A percentile compares a stretch with the other conserved stretches of the same genome.
Evolutionary conservation across 2,329 filamentous ascomycete genomes (phyloP).

Genomic region (Aureobasidium leucospermi): DNA sequence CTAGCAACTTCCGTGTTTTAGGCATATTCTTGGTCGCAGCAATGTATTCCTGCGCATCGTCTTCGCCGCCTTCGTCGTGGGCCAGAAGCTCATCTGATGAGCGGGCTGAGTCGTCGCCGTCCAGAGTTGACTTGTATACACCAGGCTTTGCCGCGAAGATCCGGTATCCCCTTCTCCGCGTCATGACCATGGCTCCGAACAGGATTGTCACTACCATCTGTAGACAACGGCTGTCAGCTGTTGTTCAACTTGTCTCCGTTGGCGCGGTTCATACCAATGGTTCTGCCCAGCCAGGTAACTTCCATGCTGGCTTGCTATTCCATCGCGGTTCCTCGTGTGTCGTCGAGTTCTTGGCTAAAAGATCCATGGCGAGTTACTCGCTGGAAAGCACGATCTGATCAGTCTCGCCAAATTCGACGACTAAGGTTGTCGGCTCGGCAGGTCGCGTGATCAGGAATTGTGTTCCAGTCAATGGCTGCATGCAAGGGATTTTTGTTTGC

Average conservation of each 20-base stretch:
- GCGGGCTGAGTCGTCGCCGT: slow-evolving; percentile 26
- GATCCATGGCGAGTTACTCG: background rate
- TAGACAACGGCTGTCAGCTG: background rate
- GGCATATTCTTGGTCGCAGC: slow-evolving; percentile 35
- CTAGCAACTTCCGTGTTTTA: slow-evolving; percentile 46
- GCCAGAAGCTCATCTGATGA: slow-evolving; percentile 35
- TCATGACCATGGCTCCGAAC: slow-evolving; percentile 42
- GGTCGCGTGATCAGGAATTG: background rate
- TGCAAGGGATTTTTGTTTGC: background rate
- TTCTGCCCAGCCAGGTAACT: slow-evolving; percentile 36
- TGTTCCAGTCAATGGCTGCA: background rate
- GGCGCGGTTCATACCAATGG: slow-evolving; percentile 25
- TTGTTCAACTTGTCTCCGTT: background rate
- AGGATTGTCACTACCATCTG: slow-evolving; percentile 47
- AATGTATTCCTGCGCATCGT: slow-evolving; percentile 28
- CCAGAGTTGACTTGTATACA: slow-evolving; percentile 27
- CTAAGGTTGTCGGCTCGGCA: background rate
- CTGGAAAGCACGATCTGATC: background rate
- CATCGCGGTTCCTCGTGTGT: slow-evolving; percentile 26
- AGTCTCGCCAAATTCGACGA: too few relatives aligned
- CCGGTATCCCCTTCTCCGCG: slow-evolving; percentile 38
- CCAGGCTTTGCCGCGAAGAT: slow-evolving; percentile 30
- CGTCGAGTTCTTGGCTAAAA: slow-evolving; percentile 6
- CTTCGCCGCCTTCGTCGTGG: slow-evolving; percentile 30
- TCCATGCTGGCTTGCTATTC: slow-evolving; percentile 36